These are phyloP conservation scores for Paraurostyla sp. DNA, from an alignment of 73 alveolate genomes.

Conservation along the genomic window DNA sequence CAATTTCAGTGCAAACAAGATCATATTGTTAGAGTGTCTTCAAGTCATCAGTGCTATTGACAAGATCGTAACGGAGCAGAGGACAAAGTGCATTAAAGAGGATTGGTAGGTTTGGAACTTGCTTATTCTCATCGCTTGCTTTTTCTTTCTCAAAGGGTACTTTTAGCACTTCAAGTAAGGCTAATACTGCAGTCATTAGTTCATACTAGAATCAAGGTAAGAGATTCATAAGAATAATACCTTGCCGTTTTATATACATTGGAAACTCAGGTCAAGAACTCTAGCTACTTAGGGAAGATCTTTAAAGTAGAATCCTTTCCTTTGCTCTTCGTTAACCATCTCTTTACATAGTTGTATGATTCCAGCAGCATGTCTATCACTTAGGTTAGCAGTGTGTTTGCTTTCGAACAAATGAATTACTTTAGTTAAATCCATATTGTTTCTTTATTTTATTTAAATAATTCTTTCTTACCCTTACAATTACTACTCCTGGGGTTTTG, in stretches of 20 bases:
- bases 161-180: constrained; percentile 76
- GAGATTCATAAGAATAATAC: not conserved
- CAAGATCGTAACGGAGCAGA: constrained; percentile 78
- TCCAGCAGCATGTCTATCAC: constrained; percentile 91
- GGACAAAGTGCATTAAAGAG: constrained; percentile 84
- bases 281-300: constrained; percentile 86
- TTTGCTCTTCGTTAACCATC: constrained; percentile 66
- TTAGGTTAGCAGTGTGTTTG: constrained; percentile 83
- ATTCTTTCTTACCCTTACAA: not conserved
- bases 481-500: not conserved
- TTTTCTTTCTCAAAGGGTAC: constrained; percentile 84
- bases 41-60: constrained; percentile 37
- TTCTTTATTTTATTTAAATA: constrained; percentile 43
- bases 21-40: constrained; percentile 51
- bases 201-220: constrained; percentile 2
- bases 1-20: constrained; percentile 74
- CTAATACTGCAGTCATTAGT: constrained; percentile 64
- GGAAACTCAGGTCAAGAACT: constrained; percentile 73
- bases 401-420: constrained; percentile 84
- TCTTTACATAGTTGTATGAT: constrained; percentile 81
- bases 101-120: constrained; percentile 82
- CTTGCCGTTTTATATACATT: constrained; percentile 63
- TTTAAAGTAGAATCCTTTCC: constrained; percentile 83
- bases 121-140: constrained; percentile 85
- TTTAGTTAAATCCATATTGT: constrained; percentile 68